Evolutionary conservation across 2,329 filamentous ascomycete genomes (phyloP).

Genomic region (Trichoderma sp.): DNA sequence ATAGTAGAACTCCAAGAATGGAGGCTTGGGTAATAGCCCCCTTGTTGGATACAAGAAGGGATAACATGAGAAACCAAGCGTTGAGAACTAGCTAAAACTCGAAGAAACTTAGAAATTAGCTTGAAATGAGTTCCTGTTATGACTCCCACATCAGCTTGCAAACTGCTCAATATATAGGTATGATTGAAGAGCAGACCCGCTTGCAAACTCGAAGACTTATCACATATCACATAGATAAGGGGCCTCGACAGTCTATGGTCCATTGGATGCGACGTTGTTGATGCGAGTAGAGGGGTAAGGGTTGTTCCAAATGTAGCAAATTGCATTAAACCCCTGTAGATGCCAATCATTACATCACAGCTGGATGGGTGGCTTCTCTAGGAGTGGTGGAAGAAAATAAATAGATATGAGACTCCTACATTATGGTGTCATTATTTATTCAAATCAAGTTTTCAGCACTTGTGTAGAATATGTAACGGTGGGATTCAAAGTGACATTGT

Average conservation of each 20-base stretch:
- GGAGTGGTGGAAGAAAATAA: not conserved
- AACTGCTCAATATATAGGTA: not conserved
- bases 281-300: not conserved
- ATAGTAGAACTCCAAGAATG: not conserved
- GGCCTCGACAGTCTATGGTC: not conserved
- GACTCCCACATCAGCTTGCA: not conserved
- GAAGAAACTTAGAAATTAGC: not conserved
- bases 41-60: not conserved
- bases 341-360: not conserved
- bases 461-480: not conserved
- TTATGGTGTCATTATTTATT: not conserved
- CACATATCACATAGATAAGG: not conserved
- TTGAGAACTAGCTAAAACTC: not conserved
- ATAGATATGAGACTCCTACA: not conserved
- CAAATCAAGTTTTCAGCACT: not conserved
- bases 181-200: not conserved
- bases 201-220: not conserved
- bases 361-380: not conserved
- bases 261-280: not conserved
- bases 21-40: not conserved
- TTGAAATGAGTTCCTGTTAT: not conserved
- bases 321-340: not conserved
- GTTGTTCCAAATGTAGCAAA: not conserved
- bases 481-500: not conserved
- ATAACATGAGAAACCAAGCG: not conserved